Conservation (phyloP, 352 stramenopile genomes). For the Blastocystis sp. region DNA sequence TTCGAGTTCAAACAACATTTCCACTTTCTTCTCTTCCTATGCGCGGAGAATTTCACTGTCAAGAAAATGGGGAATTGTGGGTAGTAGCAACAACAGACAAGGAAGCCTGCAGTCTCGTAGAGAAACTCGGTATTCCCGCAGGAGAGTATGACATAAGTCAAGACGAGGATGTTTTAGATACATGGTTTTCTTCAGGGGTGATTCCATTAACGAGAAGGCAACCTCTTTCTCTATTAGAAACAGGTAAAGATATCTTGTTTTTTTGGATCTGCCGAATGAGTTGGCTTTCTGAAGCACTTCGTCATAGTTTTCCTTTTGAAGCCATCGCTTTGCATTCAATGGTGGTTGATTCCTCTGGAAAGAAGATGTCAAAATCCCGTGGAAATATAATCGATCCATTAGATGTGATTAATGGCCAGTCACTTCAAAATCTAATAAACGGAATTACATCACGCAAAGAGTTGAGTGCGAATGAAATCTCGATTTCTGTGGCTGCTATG, state of each 20-base stretch:
- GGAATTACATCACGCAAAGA: not conserved
- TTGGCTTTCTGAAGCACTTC: constrained; percentile 92
- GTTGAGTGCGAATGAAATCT: constrained; percentile 48
- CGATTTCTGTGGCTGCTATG: not conserved
- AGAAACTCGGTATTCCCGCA: not conserved
- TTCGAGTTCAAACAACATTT: constrained; percentile 73
- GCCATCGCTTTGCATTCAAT: constrained; percentile 94
- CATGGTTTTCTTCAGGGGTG: constrained; percentile 94
- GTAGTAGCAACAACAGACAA: constrained; percentile 70
- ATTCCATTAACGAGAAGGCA: constrained; percentile 78
- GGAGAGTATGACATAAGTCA: constrained; percentile 69
- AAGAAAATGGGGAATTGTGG: constrained; percentile 63
- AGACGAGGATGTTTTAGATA: constrained; percentile 98
- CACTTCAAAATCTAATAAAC: constrained; percentile 10
- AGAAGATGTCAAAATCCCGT: constrained; percentile 99
- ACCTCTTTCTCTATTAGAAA: constrained; percentile 90
- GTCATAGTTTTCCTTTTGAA: constrained; percentile 89
- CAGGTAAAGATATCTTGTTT: constrained; percentile 99
- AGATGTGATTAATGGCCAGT: constrained; percentile 73
- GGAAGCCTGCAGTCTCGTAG: constrained; percentile 70
- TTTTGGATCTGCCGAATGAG: constrained; percentile 98
- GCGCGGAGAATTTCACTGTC: not conserved
- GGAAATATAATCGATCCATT: constrained; percentile 96
- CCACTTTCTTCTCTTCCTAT: not conserved
- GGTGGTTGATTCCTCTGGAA: constrained; percentile 92